A percentile compares a stretch with the other conserved stretches of the same genome.
phyloP scores from a whole-genome alignment of 208 protist genomes.

The Kentomonas sorsogonicus region DNA sequence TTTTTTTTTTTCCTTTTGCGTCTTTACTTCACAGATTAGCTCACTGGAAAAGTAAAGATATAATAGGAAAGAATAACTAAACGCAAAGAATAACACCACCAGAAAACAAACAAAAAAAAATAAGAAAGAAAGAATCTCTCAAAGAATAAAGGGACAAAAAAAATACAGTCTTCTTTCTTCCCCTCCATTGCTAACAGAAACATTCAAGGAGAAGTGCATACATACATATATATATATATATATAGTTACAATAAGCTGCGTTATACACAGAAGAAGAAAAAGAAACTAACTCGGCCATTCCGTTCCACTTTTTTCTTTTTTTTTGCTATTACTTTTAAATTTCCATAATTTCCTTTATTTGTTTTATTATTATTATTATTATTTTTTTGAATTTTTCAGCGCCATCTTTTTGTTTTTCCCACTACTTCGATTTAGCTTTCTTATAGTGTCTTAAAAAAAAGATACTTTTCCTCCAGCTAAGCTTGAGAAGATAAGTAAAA shows the following conservation, averaged over 20 bases:
- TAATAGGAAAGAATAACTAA: background rate
- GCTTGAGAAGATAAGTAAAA: background rate
- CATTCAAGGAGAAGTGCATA: background rate
- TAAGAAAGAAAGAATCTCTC: background rate
- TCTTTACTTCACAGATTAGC: no score
- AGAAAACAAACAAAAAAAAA: conserved; percentile 8
- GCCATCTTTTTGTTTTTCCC: background rate
- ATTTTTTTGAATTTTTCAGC: background rate
- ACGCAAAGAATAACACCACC: background rate
- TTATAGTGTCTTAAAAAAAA: background rate
- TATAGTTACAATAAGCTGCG: no score
- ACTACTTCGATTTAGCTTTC: background rate
- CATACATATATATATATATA: background rate
- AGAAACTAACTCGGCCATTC: background rate
- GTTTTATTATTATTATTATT: background rate
- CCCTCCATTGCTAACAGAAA: background rate
- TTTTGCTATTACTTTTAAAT: conserved; percentile 4
- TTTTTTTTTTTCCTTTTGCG: conserved; percentile 10
- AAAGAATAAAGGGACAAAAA: conserved; percentile 9
- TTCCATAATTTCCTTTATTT: conserved; percentile 2
- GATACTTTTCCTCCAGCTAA: background rate
- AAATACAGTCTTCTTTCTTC: no score
- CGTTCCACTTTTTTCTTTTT: conserved; percentile 8
- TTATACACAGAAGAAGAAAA: no score
- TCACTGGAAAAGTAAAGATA: no score